Evolutionary conservation across 371 early-diverging fungal genomes (phyloP), one percentile per base, ranked within the genome.

Genomic region (Zopfochytrium polystomum): DNA sequence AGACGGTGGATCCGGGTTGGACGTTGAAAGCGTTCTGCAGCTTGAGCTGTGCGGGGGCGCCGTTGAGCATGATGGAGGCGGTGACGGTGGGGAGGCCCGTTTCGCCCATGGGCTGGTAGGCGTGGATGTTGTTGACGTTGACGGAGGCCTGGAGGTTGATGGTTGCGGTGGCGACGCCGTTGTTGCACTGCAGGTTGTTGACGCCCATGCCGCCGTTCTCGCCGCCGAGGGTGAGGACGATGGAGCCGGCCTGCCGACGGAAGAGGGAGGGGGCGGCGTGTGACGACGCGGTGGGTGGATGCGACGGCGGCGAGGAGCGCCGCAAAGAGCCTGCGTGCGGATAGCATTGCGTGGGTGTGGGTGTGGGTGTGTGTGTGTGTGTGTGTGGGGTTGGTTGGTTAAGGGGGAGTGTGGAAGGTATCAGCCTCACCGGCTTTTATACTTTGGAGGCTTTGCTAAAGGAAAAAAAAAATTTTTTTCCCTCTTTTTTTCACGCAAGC

Each of bases 81-180:
- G 44, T 57, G 23, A 57, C 47, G 29, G 27, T 15, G 46, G 57
- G 11, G 3, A 57, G 29, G 29, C 57, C 57, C 7, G 29, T 9
- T 30, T 57, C 57, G 29, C 29, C 47, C 46, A 57, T 43, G 57
- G 57, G 57, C 57, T 55, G 55, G 43, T 55, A 55, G 32, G 35
- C 55, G 29, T 38, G 42, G 42, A 55, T 33, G 42, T 32, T 32
- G 38, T 55, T 55, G 25, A 55, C 55, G 32, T 55, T 55, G 55
- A 55, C 23, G 32, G 42, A 38, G 20, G 42, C 34, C n/a, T 55
- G 42, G 15, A 55, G 42, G 55, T 55, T 55, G 38, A 55, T 55
- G 11, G 34, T 33, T 5, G 43, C 34, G 11, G 25, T 20, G 34
- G 29, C 30, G 9, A 35, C 38, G 32, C 55, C 55, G 23, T 55